Evolutionary conservation across 2,329 filamentous ascomycete species (phyloP).

Genomic region (Chaetomium sp.): DNA sequence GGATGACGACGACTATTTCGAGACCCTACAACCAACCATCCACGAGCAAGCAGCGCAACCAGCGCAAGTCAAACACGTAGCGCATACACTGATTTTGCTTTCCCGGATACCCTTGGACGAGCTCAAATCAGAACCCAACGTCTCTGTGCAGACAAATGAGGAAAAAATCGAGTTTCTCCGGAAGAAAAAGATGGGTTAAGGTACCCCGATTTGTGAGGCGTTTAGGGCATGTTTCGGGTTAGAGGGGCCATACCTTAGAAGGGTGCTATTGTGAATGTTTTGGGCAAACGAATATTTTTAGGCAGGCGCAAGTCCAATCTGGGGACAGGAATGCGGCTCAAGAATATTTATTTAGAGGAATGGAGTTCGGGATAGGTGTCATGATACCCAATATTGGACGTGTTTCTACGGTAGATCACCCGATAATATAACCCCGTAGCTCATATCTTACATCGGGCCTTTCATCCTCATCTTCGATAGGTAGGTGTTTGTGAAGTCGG

Average conservation of each 20-base stretch:
- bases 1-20: constrained; percentile 42
- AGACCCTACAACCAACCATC: constrained; percentile 46
- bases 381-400: constrained; percentile 12
- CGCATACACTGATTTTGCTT: constrained; percentile 56
- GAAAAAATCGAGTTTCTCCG: constrained; percentile 24
- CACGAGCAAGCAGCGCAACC: constrained; percentile 46
- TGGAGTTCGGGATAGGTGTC: not conserved
- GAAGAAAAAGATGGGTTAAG: constrained; percentile 21
- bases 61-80: constrained; percentile 39
- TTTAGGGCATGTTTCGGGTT: too few relatives aligned
- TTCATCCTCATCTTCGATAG: not conserved
- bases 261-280: too few relatives aligned
- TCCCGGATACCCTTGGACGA: constrained; percentile 48
- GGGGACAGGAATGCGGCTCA: not conserved
- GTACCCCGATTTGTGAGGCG: not conserved
- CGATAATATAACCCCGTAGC: not conserved
- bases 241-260: too few relatives aligned
- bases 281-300: too few relatives aligned
- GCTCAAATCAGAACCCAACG: constrained; percentile 42
- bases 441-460: not conserved
- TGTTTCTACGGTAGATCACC: not conserved
- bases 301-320: too few relatives aligned
- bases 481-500: not conserved
- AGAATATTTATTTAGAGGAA: not conserved
- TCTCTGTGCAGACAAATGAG: constrained; percentile 42